These are phyloP conservation scores for Tuber umbilicatum DNA, from an alignment of 495 filamentous ascomycete species.

Conservation along the genomic window DNA sequence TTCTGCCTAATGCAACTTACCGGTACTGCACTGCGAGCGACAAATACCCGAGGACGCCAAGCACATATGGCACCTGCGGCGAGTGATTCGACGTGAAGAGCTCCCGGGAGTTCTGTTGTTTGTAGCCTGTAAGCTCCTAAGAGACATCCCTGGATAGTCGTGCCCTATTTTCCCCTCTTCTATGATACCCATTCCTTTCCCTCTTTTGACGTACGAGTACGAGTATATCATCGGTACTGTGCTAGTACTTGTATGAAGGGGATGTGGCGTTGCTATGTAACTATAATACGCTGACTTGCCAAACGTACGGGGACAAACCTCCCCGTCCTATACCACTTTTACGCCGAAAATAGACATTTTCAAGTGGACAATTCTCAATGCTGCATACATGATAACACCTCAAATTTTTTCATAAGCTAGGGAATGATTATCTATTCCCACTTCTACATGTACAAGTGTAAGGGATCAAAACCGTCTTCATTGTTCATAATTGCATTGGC, in stretches of 20 bases:
- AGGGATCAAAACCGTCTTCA: too few relatives aligned
- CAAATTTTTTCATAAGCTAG: too few relatives aligned
- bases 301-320: too few relatives aligned
- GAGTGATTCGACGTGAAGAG: neutral
- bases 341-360: too few relatives aligned
- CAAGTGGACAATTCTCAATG: too few relatives aligned
- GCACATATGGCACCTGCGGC: neutral
- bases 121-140: neutral
- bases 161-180: neutral
- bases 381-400: too few relatives aligned
- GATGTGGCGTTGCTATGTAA: neutral
- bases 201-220: neutral
- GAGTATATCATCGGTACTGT: too few relatives aligned
- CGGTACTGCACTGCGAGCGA: neutral
- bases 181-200: neutral
- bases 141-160: neutral
- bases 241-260: neutral
- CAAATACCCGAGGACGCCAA: neutral
- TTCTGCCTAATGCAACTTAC: neutral
- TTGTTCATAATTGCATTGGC: too few relatives aligned
- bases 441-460: too few relatives aligned
- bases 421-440: too few relatives aligned
- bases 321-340: too few relatives aligned
- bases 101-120: neutral
- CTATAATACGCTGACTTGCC: too few relatives aligned